Base-by-base conservation (phyloP, 768 basidiomycete genomes). In the Boletellus ananas region DNA sequence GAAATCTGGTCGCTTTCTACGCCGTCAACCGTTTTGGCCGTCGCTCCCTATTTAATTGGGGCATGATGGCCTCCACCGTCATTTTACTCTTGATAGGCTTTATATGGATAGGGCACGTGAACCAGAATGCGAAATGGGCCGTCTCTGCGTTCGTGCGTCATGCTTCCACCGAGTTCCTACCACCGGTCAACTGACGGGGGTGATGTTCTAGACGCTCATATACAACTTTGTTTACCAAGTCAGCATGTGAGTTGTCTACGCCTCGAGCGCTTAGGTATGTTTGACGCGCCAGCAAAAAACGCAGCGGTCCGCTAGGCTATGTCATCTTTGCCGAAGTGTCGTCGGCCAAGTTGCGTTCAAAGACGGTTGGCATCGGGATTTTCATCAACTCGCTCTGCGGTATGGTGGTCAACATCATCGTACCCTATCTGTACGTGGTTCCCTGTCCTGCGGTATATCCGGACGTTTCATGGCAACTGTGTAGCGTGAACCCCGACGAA, bases 211-310 rank as follows among this genome's bases (percentile, higher is more conserved):
- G 65, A 65, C 62, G 49, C 60, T 65, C 42, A 52, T 67, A 38
- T 67, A 65, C 47, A 67, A 65, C 47, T 67, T 65, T 47, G 54
- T 62, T 16, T 67, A 58, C 45, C 62, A 67, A 51, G 36, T 29
- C 18, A 47, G 51, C 51, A 65, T 65, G 65, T 67, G 14, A 47
- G 65, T 25, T 2, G 2, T 1, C 29, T 21, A 6, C 1, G 10
- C 6, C n/a, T 3, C 8, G 13, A 17, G 14, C 14, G 21, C 6
- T 3, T 45, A 34, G 23, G 6, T 10, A 31, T 2, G 6, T 9
- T 20, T 50, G 42, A 41, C 34, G 13, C 12, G 18, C 20, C n/a
- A 13, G 6, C 8, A 13, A 39, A 20, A 39, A 9, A 14, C 40
- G 33, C 50, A 65, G 64, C 7, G 65, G 65, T 1, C 64, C 64